These are phyloP conservation scores for Populus tremula DNA, from an alignment of 345 rosid genomes.

Conservation along the genomic window DNA sequence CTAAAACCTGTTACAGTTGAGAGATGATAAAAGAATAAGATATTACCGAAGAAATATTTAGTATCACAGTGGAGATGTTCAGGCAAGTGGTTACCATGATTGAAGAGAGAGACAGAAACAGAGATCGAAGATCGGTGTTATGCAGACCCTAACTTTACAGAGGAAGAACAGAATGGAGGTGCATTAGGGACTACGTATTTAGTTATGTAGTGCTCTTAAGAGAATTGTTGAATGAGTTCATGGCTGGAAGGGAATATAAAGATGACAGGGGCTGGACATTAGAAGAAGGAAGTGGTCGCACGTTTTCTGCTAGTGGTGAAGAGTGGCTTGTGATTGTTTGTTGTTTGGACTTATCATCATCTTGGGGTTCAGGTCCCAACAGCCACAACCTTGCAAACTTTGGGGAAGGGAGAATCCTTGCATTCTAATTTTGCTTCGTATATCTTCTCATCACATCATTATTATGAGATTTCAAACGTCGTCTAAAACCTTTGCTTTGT, in stretches of 20 bases:
- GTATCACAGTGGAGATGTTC: not conserved
- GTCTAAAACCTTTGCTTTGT: not conserved
- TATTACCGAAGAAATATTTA: not conserved
- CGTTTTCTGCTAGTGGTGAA: not conserved
- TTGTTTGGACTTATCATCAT: conserved; percentile 2
- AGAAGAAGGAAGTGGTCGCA: not conserved
- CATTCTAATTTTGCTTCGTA: conserved; percentile 3
- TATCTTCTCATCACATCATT: not conserved
- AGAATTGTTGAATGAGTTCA: not conserved
- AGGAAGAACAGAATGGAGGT: not conserved
- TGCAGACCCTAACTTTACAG: not conserved
- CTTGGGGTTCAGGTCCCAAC: conserved; percentile 7
- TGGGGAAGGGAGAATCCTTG: conserved; percentile 2
- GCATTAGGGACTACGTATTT: not conserved
- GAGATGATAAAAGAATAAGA: not conserved
- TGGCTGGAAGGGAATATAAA: not conserved
- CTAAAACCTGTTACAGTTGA: conserved; percentile 43
- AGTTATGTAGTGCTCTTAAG: not conserved
- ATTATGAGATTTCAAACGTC: not conserved
- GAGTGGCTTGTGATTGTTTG: conserved; percentile 3
- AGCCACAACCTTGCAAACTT: not conserved
- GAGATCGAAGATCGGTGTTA: not conserved
- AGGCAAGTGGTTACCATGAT: conserved; percentile 13
- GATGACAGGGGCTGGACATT: not conserved
- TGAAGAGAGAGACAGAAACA: not conserved